Base-by-base conservation (phyloP, 176 grass and related monocot species). In the Oryza glumipatula region DNA sequence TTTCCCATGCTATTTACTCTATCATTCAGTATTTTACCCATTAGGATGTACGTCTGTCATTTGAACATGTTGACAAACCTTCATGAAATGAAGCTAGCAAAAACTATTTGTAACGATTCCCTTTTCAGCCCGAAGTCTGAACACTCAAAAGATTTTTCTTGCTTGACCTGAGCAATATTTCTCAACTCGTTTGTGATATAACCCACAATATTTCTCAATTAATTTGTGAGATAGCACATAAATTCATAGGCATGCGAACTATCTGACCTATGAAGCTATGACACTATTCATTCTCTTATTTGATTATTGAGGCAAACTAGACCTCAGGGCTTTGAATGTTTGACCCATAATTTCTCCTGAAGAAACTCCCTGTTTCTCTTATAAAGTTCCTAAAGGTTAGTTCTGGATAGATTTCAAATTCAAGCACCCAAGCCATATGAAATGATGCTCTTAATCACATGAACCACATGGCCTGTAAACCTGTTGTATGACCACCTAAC, bases 1-100 rank as follows among this genome's bases (percentile, higher is more conserved):
- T 88, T 19, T 16, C 15, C 16, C 79, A 71, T 46, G 65, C 45
- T 68, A 22, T 85, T 82, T 45, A 48, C 38, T 35, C 38, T 8
- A 41, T 0, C 3, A 19, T 73, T 75, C 11, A 45, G 28, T 26
- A 61, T 30, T 85, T 77, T 80, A 1, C 28, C 33, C 70, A 32
- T 61, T 68, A 58, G 33, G n/a, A 41, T 74, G 58, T 77, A 54
- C 13, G 13, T 73, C 30, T 70, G 47, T 21, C 39, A 49, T 56
- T 49, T 60, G 32, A 76, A 17, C 72, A 1, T 77, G 22, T 64
- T 49, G 13, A 26, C 24, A 52, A 69, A 52, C 30, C 6, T 85
- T 56, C 15, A 77, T 56, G n/a, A 3, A 84, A 84, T 68, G 36
- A 73, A 28, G 48, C 83, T 58, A 17, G 72, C 1, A 47, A 3